Conservation (phyloP, 495 filamentous ascomycete genomes). For the Hypomontagnella submonticulosa region DNA sequence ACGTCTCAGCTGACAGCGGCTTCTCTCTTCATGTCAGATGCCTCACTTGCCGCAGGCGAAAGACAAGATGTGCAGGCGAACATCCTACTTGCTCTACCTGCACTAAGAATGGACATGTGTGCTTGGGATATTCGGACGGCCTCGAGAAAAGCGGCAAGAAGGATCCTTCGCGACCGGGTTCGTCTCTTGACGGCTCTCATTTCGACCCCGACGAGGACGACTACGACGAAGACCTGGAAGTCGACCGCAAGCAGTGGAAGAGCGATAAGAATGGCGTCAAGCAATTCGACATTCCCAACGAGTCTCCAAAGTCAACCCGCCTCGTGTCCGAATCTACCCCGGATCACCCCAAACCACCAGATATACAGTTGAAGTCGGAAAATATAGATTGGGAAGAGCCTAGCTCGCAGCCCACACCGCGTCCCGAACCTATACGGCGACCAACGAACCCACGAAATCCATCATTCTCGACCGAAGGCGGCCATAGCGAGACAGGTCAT, state of each 20-base stretch:
- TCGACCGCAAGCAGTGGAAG: constrained; percentile 51
- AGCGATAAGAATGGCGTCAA: constrained; percentile 33
- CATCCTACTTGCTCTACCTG: constrained; percentile 80
- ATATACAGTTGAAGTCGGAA: constrained; percentile 43
- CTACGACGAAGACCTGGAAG: constrained; percentile 50
- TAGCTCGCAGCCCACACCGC: constrained; percentile 46
- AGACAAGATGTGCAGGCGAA: constrained; percentile 85
- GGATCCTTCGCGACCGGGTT: constrained; percentile 25
- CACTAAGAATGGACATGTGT: constrained; percentile 76
- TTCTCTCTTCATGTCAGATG: constrained; percentile 62
- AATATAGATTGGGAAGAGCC: constrained; percentile 46
- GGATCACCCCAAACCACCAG: constrained; percentile 38
- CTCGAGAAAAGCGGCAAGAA: constrained; percentile 59
- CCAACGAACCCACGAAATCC: constrained; percentile 44
- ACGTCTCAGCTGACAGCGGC: constrained; percentile 27
- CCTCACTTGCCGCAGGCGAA: constrained; percentile 82
- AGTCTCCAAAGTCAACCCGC: constrained; percentile 31
- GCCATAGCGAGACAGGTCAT: constrained; percentile 53
- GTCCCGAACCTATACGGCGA: constrained; percentile 38
- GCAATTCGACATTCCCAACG: constrained; percentile 35
- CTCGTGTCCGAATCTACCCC: constrained; percentile 39
- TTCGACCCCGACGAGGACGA: constrained; percentile 46
- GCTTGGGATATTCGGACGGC: constrained; percentile 72
- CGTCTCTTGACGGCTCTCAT: constrained; percentile 20
- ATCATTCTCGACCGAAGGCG: constrained; percentile 56